A percentile compares a stretch with the other conserved stretches of the same genome.
Conservation (phyloP, 1,284 basidiomycete genomes). For the Chalciporus piperatoides region DNA sequence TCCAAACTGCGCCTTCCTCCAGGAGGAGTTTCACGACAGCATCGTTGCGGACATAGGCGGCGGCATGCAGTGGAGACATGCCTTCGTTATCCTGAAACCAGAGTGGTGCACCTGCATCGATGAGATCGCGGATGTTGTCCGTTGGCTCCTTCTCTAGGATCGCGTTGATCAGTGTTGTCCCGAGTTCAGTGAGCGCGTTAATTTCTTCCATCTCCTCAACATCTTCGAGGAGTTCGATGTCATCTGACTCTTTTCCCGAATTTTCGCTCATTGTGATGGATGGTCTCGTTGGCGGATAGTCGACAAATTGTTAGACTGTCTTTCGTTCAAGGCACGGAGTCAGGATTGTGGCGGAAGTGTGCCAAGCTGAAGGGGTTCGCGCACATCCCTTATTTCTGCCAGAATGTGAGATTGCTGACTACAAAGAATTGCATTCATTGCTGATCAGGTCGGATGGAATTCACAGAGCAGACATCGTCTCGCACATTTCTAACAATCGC, state of each 20-base stretch:
- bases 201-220: constrained; percentile 37
- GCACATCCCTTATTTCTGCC: too few species aligned
- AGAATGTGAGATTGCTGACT: too few species aligned
- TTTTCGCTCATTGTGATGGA: constrained; percentile 13
- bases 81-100: constrained; percentile 91
- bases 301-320: background rate
- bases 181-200: constrained; percentile 46
- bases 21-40: constrained; percentile 67
- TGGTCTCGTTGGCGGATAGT: too few species aligned
- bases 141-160: constrained; percentile 53
- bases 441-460: too few species aligned
- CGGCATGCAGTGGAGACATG: constrained; percentile 85
- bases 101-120: constrained; percentile 76
- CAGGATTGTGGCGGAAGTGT: background rate
- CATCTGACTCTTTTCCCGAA: constrained; percentile 5
- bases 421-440: too few species aligned
- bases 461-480: too few species aligned
- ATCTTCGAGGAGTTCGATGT: constrained; percentile 19
- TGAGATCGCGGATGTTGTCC: constrained; percentile 48
- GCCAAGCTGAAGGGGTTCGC: too few species aligned
- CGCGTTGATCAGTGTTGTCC: constrained; percentile 53
- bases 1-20: constrained; percentile 89
- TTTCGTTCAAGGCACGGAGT: background rate
- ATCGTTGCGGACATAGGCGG: constrained; percentile 70
- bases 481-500: too few species aligned